Evolutionary conservation across 495 filamentous ascomycete species (phyloP), one percentile per base, ranked within the genome.

Genomic region (Podospora anserina): DNA sequence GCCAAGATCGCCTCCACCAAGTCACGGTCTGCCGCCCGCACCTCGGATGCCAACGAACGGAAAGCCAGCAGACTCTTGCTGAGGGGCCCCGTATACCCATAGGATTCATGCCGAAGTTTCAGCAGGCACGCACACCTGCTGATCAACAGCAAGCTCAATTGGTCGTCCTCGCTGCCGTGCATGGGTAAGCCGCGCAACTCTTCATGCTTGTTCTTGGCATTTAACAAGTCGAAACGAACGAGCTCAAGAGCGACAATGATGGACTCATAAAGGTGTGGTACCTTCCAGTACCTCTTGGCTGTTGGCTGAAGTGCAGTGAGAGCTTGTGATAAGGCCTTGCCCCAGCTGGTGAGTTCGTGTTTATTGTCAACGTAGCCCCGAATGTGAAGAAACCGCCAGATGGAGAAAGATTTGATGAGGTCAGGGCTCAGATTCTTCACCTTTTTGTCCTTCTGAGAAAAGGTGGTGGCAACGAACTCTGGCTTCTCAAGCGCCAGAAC

Each of bases 21-120:
- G 76, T 94, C 94, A 65, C 95, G 86, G 67, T 95, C 81, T 54
- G 87, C 87, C 64, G 87, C 83, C 20, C 94, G 92, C 39, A 97
- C 88, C 67, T 91, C 88, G 7, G 88, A 88, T 54, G 91, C 89
- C 68, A 97, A 82, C 0, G 93, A 92, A 68, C 92, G 91, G 81
- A 92, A 98, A 32, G 89, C 90, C 13, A 98, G 84, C 57, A 98
- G 83, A 72, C 95, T 91, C 74, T 94, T 89, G 82, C 91, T 97
- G 1, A 99, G 83, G 0, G 95, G 95, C 1, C 95, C 95, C 27
- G 95, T 97, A 78, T 97, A 99, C 27, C 96, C 94, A 72, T 94
- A 93, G 5, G 84, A 81, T 70, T 91, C 86, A 75, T 99, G 95
- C 34, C 88, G 87, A 27, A 99, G 82, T 71, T 90, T 91, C 60